Conservation (phyloP, 2,329 filamentous ascomycete genomes). For the Fusarium sp. region DNA sequence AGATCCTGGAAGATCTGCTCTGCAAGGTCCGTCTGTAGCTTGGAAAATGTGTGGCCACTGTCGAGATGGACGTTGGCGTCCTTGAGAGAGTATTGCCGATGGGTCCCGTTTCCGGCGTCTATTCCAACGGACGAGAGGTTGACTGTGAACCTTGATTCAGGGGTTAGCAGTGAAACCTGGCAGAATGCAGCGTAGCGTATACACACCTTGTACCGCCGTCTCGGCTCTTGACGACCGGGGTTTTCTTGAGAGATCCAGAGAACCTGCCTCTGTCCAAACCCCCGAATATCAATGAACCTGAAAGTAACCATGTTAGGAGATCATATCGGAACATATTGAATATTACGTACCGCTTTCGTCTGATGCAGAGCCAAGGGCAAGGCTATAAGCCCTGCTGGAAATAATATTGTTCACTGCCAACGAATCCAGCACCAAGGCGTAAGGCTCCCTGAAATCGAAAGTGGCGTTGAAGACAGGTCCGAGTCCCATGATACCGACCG, state of each 20-base stretch:
- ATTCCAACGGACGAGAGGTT: constrained; percentile 47
- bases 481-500: constrained; percentile 42
- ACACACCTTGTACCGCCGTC: constrained; percentile 27
- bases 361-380: constrained; percentile 34
- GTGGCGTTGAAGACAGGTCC: constrained; percentile 34
- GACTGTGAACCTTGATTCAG: constrained; percentile 48
- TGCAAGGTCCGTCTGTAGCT: constrained; percentile 62
- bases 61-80: constrained; percentile 63
- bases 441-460: constrained; percentile 37
- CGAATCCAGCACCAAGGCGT: constrained; percentile 43
- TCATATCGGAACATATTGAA: no score
- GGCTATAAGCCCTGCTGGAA: constrained; percentile 45
- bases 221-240: constrained; percentile 60
- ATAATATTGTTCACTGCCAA: constrained; percentile 39
- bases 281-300: constrained; percentile 57
- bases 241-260: constrained; percentile 60
- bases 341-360: neutral
- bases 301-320: no score
- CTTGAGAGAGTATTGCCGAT: constrained; percentile 56
- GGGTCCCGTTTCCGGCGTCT: constrained; percentile 44
- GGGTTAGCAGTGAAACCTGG: neutral
- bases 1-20: neutral
- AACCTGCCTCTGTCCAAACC: constrained; percentile 66
- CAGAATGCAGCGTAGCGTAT: neutral
- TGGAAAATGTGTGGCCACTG: constrained; percentile 72